These are phyloP conservation scores for Pichia gijzeniarum DNA, from an alignment of 805 yeast species.

Conservation along the genomic window DNA sequence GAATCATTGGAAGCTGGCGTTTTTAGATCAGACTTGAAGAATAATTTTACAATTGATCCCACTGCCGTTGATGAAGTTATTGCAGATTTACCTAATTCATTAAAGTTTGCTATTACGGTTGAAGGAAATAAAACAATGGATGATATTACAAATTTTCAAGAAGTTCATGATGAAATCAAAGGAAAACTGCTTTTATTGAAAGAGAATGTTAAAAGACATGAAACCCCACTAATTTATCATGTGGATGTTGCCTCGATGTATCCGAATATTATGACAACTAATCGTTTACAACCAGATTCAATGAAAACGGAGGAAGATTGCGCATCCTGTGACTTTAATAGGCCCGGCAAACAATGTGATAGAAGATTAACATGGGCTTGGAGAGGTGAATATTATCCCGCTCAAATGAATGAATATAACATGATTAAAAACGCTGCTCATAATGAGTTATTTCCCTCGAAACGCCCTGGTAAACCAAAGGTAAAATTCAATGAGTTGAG, in stretches of 20 bases:
- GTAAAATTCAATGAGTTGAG: constrained; percentile 71
- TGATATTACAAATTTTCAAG: constrained; percentile 76
- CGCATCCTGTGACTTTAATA: constrained; percentile 94
- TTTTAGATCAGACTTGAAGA: constrained; percentile 79
- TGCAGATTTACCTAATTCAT: constrained; percentile 64
- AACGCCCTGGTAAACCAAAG: constrained; percentile 48
- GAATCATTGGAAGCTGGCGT: constrained; percentile 98
- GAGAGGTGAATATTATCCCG: constrained; percentile 95
- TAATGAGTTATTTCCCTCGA: constrained; percentile 67
- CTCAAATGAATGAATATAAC: constrained; percentile 83
- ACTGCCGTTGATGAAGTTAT: constrained; percentile 75
- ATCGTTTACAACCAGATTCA: constrained; percentile 95
- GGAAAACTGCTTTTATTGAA: constrained; percentile 51
- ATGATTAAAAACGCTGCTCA: constrained; percentile 83
- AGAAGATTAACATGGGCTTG: constrained; percentile 92
- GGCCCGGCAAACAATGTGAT: constrained; percentile 93
- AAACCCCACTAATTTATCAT: constrained; percentile 85
- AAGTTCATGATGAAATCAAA: constrained; percentile 55
- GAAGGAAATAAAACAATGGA: constrained; percentile 70
- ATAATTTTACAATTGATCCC: constrained; percentile 73
- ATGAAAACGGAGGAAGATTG: constrained; percentile 94
- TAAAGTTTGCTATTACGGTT: constrained; percentile 76
- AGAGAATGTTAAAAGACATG: constrained; percentile 56
- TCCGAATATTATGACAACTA: constrained; percentile 97
- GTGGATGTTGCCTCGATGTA: constrained; percentile 99